Base-by-base conservation (phyloP, 768 basidiomycete genomes). In the Rhizopogon rudus region DNA sequence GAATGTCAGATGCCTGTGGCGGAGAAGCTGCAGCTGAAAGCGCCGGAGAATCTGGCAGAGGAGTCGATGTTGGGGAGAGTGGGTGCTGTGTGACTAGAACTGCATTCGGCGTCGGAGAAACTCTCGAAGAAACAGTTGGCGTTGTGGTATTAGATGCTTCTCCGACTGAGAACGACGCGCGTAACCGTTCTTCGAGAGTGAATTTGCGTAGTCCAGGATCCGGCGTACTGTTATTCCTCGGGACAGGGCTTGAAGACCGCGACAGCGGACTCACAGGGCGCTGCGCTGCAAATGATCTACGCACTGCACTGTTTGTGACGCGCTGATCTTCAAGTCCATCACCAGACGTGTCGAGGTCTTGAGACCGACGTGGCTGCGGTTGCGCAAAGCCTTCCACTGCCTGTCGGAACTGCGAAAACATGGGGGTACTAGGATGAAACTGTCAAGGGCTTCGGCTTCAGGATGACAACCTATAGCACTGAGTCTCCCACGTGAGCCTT, bases 331-430 rank as follows among this genome's bases (percentile, higher is more conserved):
- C 31, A 33, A 33, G 31, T 33, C 35, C 61, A 25, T 62, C 64
- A 10, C 65, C 61, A 20, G 69, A 61, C 22, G 43, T 51, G 22
- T 60, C 50, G 52, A 60, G 49, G 57, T 73, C 72, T 53, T 74
- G 67, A 51, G 75, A 67, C 37, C 70, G 72, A 39, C 75, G 73
- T 52, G 76, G 73, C 51, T 52, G 63, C 49, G 73, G 75, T 45
- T 81, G 79, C 17, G 84, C 82, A 37, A 90, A 71, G 50, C 74
- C 81, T 66, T 91, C 90, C 16, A 92, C 85, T 57, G 84, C 86
- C 55, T 86, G 83, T 40, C 81, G 79, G 65, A 88, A 81, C 63
- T 86, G 83, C 45, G 80, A 85, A 68, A 91, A 91, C 90, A 92
- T 91, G 56, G 40, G 39, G 46, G 52, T 20, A 55, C 57, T 28